phyloP scores from a whole-genome alignment of 2,329 filamentous ascomycete species.

The Neonectria faginata region DNA sequence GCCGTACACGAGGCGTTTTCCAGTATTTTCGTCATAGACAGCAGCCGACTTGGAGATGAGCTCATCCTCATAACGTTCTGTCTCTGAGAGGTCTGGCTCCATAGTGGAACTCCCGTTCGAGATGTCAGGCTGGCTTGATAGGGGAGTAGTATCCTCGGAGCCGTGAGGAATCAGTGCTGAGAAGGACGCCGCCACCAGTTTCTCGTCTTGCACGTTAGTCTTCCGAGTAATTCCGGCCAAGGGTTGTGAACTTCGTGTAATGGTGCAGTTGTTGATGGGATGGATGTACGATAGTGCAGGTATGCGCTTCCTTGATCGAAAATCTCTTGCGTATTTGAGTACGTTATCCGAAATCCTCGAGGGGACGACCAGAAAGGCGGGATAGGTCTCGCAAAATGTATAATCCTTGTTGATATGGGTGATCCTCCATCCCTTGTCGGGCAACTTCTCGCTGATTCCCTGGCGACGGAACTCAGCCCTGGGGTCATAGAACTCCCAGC shows the following conservation, averaged over 20 bases:
- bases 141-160: slow-evolving; percentile 51
- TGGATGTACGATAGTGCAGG: slow-evolving; percentile 95
- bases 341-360: slow-evolving; percentile 95
- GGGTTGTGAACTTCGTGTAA: slow-evolving; percentile 94
- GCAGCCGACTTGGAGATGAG: slow-evolving; percentile 60
- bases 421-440: slow-evolving; percentile 86
- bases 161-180: slow-evolving; percentile 54
- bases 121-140: slow-evolving; percentile 64
- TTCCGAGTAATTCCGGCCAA: slow-evolving; percentile 87
- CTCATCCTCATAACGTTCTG: slow-evolving; percentile 77
- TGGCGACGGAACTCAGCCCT: slow-evolving; percentile 87
- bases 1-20: slow-evolving; percentile 80
- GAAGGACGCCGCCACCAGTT: slow-evolving; percentile 92
- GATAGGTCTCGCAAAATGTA: slow-evolving; percentile 92
- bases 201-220: slow-evolving; percentile 95
- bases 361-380: slow-evolving; percentile 85
- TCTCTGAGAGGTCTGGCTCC: slow-evolving; percentile 67
- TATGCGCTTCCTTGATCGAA: slow-evolving; percentile 89
- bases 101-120: slow-evolving; percentile 47
- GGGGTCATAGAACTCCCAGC: slow-evolving; percentile 88
- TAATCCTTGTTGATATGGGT: slow-evolving; percentile 92
- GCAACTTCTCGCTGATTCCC: slow-evolving; percentile 85
- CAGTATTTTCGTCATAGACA: slow-evolving; percentile 68
- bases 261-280: slow-evolving; percentile 95
- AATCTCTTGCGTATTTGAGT: slow-evolving; percentile 90